Evolutionary conservation across 495 filamentous ascomycete genomes (phyloP), one percentile per base, ranked within the genome.

Genomic region (Geoglossum glabrum): DNA sequence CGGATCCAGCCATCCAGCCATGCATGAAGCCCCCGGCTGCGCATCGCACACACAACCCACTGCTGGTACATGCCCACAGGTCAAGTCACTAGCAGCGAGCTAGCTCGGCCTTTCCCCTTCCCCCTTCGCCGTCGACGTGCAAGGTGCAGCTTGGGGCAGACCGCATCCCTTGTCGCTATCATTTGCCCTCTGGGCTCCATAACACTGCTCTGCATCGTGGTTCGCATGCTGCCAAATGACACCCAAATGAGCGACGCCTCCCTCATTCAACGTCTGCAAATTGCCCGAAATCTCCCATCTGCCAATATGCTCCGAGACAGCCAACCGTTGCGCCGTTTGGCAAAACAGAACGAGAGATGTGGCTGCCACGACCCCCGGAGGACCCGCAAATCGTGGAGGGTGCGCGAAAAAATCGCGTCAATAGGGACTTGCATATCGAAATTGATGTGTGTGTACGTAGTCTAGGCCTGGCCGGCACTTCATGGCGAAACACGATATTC

Each of bases 231-330:
- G 15, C n/a, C 26, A n/a, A n/a, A n/a, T n/a, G n/a, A n/a, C n/a
- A n/a, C n/a, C n/a, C 49, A 52, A 52, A 52, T 52, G 49, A 52
- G 30, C 25, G 23, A 52, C 49, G 49, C 49, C 49, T 52, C 49
- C 17, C 49, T 52, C 49, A 52, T 52, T 52, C 49, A 52, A 52
- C 23, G 15, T n/a, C 49, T 1, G 49, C 30, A 30, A 52, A 52
- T 28, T 52, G 23, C 25, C 49, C 21, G 1, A 28, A 52, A 3
- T 25, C 17, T 4, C 23, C 28, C 49, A 52, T 52, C 49, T 15
- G 17, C 23, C 49, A 52, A 28, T 52, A 28, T 52, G 2, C 23
- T 40, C 36, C 36, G 36, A 40, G 17, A 40, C 2, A 40, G 36
- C 36, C 36, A 40, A 40, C 46, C n/a, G 10, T 28, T 9, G 7